A percentile compares a stretch with the other conserved stretches of the same genome.
Conservation (phyloP, 2,329 filamentous ascomycete species). For the Diaporthe ampelina region DNA sequence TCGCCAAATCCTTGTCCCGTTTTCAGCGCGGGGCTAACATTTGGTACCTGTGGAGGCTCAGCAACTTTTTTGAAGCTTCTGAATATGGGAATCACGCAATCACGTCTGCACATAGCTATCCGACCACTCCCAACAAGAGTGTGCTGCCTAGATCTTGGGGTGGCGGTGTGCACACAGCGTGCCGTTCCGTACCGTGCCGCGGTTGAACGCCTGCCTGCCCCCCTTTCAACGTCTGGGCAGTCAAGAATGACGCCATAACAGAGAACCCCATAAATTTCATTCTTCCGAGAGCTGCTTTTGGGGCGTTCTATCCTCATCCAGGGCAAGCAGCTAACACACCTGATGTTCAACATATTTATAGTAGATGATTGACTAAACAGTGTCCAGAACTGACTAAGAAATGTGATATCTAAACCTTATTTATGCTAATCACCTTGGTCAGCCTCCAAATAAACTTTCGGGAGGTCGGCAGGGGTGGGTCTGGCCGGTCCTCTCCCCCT, state of each 20-base stretch:
- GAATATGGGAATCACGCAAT: too few species aligned
- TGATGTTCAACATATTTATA: background rate
- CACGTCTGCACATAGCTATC: background rate
- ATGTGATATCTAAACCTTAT: background rate
- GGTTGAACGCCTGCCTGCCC: background rate
- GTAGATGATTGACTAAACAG: background rate
- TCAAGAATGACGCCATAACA: background rate
- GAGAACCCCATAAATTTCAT: background rate
- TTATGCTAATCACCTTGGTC: too few species aligned
- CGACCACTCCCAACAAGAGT: background rate
- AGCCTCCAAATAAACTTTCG: constrained; percentile 16
- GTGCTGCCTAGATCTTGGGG: background rate
- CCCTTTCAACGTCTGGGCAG: background rate
- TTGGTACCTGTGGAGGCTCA: too few species aligned
- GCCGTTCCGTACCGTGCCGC: too few species aligned
- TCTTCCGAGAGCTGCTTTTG: background rate
- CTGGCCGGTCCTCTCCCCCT: constrained; percentile 5
- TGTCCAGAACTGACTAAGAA: background rate
- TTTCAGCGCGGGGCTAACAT: too few species aligned
- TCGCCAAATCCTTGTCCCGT: too few species aligned
- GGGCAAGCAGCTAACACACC: background rate
- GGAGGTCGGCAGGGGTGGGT: background rate
- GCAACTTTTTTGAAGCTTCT: too few species aligned
- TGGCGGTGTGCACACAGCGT: background rate
- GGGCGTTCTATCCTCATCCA: background rate